A percentile compares a stretch with the other conserved stretches of the same genome.
Evolutionary conservation across 192 early-diverging fungal species (phyloP).

Genomic region (Backusella mclennaniae): DNA sequence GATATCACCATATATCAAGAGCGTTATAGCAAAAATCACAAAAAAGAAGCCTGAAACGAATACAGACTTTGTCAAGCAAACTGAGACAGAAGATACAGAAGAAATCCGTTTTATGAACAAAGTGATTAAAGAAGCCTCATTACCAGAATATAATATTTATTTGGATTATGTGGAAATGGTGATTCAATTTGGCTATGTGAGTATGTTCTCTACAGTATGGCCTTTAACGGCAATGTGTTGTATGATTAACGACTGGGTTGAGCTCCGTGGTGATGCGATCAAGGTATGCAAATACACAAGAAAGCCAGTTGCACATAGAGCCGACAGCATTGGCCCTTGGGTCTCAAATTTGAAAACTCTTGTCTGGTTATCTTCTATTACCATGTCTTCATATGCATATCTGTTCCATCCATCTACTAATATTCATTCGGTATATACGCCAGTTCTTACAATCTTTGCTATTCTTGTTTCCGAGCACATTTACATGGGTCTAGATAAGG

Average conservation of each 20-base stretch:
- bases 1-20: conserved; percentile 25
- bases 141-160: conserved; percentile 81
- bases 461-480: conserved; percentile 42
- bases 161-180: conserved; percentile 93
- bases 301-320: conserved; percentile 31
- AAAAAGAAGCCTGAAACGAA: conserved; percentile 22
- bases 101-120: conserved; percentile 49
- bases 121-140: conserved; percentile 55
- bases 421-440: conserved; percentile 32
- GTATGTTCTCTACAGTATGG: conserved; percentile 84
- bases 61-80: neutral
- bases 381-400: conserved; percentile 54
- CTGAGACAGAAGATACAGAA: conserved; percentile 23
- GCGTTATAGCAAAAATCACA: neutral
- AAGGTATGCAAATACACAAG: conserved; percentile 81
- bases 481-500: conserved; percentile 16
- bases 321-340: conserved; percentile 40
- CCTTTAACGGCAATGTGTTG: conserved; percentile 80
- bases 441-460: conserved; percentile 24
- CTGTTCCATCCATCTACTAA: conserved; percentile 46
- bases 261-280: conserved; percentile 87
- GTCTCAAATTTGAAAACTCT: conserved; percentile 40
- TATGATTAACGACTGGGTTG: conserved; percentile 88
- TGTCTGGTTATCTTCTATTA: conserved; percentile 57
- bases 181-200: conserved; percentile 90